These are phyloP conservation scores for Melastoma malabathricum DNA, from an alignment of 345 rosid genomes.

Conservation along the genomic window DNA sequence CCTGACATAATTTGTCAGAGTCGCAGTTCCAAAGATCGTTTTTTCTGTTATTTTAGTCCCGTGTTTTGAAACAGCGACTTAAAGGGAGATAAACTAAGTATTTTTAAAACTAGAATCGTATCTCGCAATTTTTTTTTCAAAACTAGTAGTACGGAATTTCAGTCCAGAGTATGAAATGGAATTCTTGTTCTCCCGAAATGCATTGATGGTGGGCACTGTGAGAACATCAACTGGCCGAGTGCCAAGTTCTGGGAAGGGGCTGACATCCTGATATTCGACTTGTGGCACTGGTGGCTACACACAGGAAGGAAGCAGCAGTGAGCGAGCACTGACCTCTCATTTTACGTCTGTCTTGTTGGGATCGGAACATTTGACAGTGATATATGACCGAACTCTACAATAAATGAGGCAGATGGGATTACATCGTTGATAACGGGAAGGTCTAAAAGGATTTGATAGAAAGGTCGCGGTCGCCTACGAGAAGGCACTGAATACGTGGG, in stretches of 20 bases:
- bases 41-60: no score
- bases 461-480: conserved; percentile 22
- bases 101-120: no score
- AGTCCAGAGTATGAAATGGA: conserved; percentile 11
- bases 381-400: no score
- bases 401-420: conserved; percentile 18
- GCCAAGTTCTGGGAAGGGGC: conserved; percentile 37
- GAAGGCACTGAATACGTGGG: conserved; percentile 32
- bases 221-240: conserved; percentile 18
- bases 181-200: conserved; percentile 28
- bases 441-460: conserved; percentile 22
- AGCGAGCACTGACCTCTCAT: not conserved
- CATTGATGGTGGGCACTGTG: conserved; percentile 55
- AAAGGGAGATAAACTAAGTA: no score
- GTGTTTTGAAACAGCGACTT: no score
- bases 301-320: conserved; percentile 63
- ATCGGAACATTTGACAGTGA: no score
- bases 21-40: no score
- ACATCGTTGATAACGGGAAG: conserved; percentile 8
- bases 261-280: conserved; percentile 50
- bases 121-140: no score
- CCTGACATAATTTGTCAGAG: no score
- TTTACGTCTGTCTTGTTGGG: not conserved
- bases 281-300: conserved; percentile 99
- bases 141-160: no score